A percentile compares a stretch with the other conserved stretches of the same genome.
phyloP scores from a whole-genome alignment of 2,329 filamentous ascomycete species.

The Fusarium bactridioides region DNA sequence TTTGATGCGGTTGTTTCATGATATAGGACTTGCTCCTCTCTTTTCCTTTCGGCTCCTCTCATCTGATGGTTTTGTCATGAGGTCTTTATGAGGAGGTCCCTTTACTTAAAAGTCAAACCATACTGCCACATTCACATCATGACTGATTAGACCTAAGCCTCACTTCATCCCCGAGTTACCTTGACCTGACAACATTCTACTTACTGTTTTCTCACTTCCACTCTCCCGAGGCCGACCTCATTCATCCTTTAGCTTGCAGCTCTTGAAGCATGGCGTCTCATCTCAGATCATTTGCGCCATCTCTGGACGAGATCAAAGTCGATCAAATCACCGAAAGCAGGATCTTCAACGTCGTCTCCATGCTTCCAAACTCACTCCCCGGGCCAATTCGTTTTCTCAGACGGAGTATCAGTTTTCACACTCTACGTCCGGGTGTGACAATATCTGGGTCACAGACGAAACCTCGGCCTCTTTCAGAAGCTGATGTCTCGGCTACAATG shows the following conservation, averaged over 20 bases:
- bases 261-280: conserved; percentile 25
- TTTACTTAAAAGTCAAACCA: not conserved
- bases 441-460: conserved; percentile 22
- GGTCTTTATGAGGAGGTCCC: not conserved
- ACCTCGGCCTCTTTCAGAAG: conserved; percentile 33
- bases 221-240: not conserved
- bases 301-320: conserved; percentile 43
- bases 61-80: conserved; percentile 1
- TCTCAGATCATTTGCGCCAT: conserved; percentile 26
- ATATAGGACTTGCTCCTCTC: not conserved
- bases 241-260: not conserved
- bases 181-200: too few species aligned
- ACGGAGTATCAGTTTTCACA: conserved; percentile 48
- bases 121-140: not conserved
- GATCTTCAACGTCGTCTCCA: conserved; percentile 59
- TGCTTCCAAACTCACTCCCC: conserved; percentile 61
- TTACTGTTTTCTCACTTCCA: not conserved
- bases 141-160: conserved; percentile 1
- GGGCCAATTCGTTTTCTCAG: conserved; percentile 60
- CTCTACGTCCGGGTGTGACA: conserved; percentile 25
- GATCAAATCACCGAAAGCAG: conserved; percentile 46
- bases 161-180: not conserved
- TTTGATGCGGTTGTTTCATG: conserved; percentile 20
- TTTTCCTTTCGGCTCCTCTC: not conserved
- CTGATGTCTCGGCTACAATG: conserved; percentile 17